Percentiles rank a stretch among this genome's conserved stretches.
Conservation (phyloP, 306 rosid species). For the Quercus glauca region DNA sequence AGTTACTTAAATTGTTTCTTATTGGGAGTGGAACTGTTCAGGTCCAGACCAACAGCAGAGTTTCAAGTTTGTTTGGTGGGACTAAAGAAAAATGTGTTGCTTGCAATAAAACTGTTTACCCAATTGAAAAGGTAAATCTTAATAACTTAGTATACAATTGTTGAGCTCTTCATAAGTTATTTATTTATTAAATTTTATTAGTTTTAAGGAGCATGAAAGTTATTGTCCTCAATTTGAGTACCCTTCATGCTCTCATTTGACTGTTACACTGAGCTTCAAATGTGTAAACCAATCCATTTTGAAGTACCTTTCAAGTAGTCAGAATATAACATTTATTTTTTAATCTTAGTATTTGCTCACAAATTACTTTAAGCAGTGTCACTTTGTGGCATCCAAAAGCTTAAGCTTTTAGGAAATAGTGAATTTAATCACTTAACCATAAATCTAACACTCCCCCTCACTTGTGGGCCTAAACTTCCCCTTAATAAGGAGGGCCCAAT, state of each 20-base stretch:
- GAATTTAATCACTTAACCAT: too few species aligned
- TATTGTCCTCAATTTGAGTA: not conserved
- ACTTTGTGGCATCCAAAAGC: not conserved
- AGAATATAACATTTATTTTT: not conserved
- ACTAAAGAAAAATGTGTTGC: constrained; percentile 91
- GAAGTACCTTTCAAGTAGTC: not conserved
- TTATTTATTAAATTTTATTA: not conserved
- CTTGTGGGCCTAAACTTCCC: too few species aligned
- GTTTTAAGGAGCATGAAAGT: not conserved
- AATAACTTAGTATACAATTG: not conserved
- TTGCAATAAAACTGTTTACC: constrained; percentile 87
- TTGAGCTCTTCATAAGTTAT: not conserved
- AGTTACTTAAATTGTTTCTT: constrained; percentile 6
- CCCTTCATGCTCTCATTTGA: not conserved
- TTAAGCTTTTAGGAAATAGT: too few species aligned
- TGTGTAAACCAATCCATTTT: not conserved
- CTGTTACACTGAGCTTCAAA: not conserved
- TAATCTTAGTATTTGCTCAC: not conserved
- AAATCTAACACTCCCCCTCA: too few species aligned
- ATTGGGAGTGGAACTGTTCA: constrained; percentile 27
- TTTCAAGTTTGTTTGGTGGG: constrained; percentile 75
- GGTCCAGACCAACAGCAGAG: constrained; percentile 63
- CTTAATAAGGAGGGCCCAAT: too few species aligned
- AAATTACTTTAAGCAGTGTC: not conserved
- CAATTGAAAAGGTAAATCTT: constrained; percentile 76